Percentiles rank a stretch among this genome's conserved stretches.
Evolutionary conservation across 139 green algal species (phyloP).

Genomic region (Chlorella vulgaris): DNA sequence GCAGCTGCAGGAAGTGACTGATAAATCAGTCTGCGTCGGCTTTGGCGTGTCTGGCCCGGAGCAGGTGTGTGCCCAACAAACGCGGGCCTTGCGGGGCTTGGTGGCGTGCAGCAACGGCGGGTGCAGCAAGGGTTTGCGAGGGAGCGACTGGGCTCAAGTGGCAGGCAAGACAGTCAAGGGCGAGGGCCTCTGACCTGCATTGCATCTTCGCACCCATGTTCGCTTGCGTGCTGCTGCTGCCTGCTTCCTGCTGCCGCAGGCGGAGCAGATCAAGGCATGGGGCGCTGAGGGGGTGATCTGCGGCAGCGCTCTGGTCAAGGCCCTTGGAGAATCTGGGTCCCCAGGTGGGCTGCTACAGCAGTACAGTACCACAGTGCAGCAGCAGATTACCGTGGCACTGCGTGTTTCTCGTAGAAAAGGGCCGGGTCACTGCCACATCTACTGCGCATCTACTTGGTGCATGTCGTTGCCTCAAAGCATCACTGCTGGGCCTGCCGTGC

Average conservation of each 20-base stretch:
- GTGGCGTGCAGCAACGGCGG: no score
- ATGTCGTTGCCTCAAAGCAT: not conserved
- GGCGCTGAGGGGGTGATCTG: conserved; percentile 98
- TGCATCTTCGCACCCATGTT: not conserved
- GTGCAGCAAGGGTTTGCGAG: not conserved
- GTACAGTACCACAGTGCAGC: conserved; percentile 18
- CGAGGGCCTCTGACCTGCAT: not conserved
- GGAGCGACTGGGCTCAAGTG: not conserved
- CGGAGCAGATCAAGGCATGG: conserved; percentile 83
- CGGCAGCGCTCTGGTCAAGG: conserved; percentile 89
- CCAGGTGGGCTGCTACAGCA: conserved; percentile 23
- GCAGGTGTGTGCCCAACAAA: conserved; percentile 50
- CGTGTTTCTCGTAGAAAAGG: no score
- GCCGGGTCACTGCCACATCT: not conserved
- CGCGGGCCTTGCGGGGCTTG: not conserved
- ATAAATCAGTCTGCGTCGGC: conserved; percentile 91
- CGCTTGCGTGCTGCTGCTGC: not conserved
- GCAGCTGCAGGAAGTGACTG: conserved; percentile 74
- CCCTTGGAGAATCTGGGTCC: conserved; percentile 79
- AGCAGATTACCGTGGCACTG: not conserved
- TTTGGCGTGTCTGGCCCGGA: conserved; percentile 94
- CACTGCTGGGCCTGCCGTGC: not conserved
- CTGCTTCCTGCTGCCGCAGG: conserved; percentile 41
- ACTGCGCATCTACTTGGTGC: not conserved
- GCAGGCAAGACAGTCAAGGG: not conserved